Evolutionary conservation across 176 grass and related monocot genomes (phyloP), one percentile per base, ranked within the genome.

Genomic region (Thalia dealbata): DNA sequence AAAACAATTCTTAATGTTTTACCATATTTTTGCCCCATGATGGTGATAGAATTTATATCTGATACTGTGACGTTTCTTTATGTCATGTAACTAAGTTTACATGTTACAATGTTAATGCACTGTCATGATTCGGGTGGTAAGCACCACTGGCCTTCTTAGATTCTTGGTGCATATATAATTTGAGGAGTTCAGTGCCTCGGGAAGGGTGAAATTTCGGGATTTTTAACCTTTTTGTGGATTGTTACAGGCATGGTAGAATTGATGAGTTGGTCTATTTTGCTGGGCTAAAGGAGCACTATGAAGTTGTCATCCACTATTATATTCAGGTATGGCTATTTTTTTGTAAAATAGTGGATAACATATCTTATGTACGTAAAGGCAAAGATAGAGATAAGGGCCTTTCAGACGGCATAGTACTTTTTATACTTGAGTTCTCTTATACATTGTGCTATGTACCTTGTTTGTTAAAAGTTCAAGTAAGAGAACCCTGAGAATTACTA

Each of bases 251-350:
- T 70, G 93, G 93, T 58, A 92, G 89, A 82, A 81, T 90, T 35
- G 87, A 97, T 52, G 93, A 97, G 51, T 85, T 97, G 16, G 93
- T 97, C 25, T 97, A 88, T 78, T 97, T 97, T 88, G 93, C 93
- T 78, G 78, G 85, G 78, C 85, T 97, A 70, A 97, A 97, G 71
- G 89, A 90, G 56, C 85, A 97, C 35, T 86, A 90, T 72, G 93
- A 97, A 82, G 92, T 97, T 73, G 89, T 97, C 12, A 79, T 97
- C 84, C 93, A 92, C 79, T 84, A 97, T 85, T 97, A 90, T 73
- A 97, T 97, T 83, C 89, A 92, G 87, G 93, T 88, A 62, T 24
- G 66, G n/a, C 46, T 83, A 32, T 65, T 21, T 68, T 23, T 19
- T 68, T 7, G n/a, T n/a, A 43, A 22, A 44, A 32, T 27, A 45